Conservation (phyloP, 768 basidiomycete genomes). For the Kwoniella mangroviensis region DNA sequence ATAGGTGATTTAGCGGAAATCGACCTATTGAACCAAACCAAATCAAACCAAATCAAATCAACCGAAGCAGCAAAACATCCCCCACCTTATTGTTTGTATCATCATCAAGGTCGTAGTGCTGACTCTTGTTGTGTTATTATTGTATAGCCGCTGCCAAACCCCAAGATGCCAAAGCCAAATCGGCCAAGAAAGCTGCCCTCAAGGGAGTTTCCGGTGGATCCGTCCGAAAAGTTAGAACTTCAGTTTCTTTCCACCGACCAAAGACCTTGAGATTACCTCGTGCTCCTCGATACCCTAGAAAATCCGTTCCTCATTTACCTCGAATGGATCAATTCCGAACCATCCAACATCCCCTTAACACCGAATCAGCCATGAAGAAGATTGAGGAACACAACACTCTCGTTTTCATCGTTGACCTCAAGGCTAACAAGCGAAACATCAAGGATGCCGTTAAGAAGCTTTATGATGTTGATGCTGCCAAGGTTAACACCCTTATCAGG, state of each 20-base stretch:
- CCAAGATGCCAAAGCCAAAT: constrained; percentile 75
- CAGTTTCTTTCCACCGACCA: constrained; percentile 93
- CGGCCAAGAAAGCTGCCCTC: constrained; percentile 94
- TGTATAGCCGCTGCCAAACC: constrained; percentile 55
- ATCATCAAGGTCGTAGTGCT: not conserved
- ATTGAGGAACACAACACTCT: constrained; percentile 99
- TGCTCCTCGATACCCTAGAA: constrained; percentile 91
- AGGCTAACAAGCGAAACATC: constrained; percentile 97
- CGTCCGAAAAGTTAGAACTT: constrained; percentile 78
- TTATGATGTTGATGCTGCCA: constrained; percentile 93
- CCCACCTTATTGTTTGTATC: too few species aligned
- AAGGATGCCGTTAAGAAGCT: constrained; percentile 99
- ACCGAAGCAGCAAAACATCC: too few species aligned
- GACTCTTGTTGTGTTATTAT: not conserved
- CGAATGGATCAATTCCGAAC: constrained; percentile 97
- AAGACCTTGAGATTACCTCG: constrained; percentile 86
- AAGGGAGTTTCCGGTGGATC: constrained; percentile 75
- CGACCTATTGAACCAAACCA: not conserved
- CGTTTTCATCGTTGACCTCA: constrained; percentile 95
- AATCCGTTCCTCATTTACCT: constrained; percentile 86
- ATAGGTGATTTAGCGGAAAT: not conserved
- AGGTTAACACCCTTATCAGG: constrained; percentile 98
- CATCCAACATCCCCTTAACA: constrained; percentile 77
- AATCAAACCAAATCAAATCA: not conserved
- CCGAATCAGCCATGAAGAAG: constrained; percentile 99